These are phyloP conservation scores for Catenaria anguillulae DNA, from an alignment of 371 early-diverging fungal genomes.

Conservation along the genomic window DNA sequence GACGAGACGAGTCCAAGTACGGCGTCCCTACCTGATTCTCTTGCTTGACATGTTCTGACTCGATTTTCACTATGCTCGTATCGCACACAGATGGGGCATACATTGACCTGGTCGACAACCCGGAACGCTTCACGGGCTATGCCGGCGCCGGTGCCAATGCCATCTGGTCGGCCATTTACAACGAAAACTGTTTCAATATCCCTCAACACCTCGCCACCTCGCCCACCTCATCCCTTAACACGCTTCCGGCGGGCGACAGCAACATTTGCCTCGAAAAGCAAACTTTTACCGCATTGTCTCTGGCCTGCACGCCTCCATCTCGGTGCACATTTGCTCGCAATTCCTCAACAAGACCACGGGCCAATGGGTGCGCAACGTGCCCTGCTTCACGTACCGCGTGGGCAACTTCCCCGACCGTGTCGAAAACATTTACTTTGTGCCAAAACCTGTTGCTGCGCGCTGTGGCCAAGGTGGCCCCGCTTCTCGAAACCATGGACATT, in stretches of 20 bases:
- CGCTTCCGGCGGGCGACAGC: constrained; percentile 19
- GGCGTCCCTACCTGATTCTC: constrained; percentile 1
- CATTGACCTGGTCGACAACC: constrained; percentile 77
- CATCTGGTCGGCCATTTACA: constrained; percentile 88
- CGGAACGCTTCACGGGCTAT: constrained; percentile 94
- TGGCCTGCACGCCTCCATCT: constrained; percentile 92
- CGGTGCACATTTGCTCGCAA: constrained; percentile 88
- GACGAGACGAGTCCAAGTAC: constrained; percentile 51
- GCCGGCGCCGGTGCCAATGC: constrained; percentile 69
- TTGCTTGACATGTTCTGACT: constrained; percentile 6
- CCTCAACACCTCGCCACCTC: constrained; percentile 28
- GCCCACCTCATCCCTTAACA: constrained; percentile 23
- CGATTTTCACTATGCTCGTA: neutral
- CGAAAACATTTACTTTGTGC: constrained; percentile 85
- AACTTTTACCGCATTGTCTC: constrained; percentile 80
- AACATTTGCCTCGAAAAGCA: constrained; percentile 74
- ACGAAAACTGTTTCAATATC: constrained; percentile 85
- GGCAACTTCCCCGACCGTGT: constrained; percentile 80
- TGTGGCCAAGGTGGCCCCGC: constrained; percentile 62
- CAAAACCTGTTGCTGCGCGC: constrained; percentile 69
- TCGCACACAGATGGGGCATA: constrained; percentile 63
- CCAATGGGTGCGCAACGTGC: constrained; percentile 75
- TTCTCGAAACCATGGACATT: constrained; percentile 48
- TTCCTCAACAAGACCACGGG: constrained; percentile 70
- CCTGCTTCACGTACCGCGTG: constrained; percentile 75